Evolutionary conservation across 306 rosid genomes (phyloP).

Genomic region (Corylus heterophylla): DNA sequence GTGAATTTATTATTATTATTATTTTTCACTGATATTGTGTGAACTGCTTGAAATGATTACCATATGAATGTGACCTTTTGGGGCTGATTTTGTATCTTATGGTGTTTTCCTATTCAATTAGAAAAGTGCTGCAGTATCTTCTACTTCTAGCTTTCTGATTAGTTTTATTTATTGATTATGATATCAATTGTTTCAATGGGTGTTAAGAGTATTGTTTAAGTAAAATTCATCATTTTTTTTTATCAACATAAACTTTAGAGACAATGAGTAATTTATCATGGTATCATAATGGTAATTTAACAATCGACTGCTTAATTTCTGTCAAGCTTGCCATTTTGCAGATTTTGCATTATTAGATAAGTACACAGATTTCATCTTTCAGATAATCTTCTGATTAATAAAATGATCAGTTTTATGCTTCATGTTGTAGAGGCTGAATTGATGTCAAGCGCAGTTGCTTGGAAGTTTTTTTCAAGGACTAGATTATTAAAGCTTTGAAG

Average conservation of each 20-base stretch:
- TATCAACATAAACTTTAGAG: too few relatives aligned
- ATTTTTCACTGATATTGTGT: neutral
- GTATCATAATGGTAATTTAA: too few relatives aligned
- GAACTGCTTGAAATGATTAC: neutral
- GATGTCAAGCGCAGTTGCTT: neutral
- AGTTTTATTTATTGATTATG: neutral
- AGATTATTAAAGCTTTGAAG: neutral
- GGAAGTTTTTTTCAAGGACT: neutral
- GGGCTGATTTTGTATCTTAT: neutral
- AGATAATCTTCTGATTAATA: neutral
- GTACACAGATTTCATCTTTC: neutral
- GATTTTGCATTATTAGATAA: neutral
- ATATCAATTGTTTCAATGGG: neutral
- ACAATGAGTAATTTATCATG: too few relatives aligned
- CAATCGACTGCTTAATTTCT: neutral
- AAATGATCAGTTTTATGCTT: neutral
- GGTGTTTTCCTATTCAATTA: neutral
- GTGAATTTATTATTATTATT: too few relatives aligned
- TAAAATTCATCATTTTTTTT: too few relatives aligned
- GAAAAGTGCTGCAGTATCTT: neutral
- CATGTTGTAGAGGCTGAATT: neutral
- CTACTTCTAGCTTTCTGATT: neutral
- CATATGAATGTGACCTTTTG: neutral
- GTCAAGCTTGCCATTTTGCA: neutral
- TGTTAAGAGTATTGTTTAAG: too few relatives aligned